A percentile compares a stretch with the other conserved stretches of the same genome.
Conservation (phyloP, 805 yeast species). For the Dipodascopsis uninucleata region DNA sequence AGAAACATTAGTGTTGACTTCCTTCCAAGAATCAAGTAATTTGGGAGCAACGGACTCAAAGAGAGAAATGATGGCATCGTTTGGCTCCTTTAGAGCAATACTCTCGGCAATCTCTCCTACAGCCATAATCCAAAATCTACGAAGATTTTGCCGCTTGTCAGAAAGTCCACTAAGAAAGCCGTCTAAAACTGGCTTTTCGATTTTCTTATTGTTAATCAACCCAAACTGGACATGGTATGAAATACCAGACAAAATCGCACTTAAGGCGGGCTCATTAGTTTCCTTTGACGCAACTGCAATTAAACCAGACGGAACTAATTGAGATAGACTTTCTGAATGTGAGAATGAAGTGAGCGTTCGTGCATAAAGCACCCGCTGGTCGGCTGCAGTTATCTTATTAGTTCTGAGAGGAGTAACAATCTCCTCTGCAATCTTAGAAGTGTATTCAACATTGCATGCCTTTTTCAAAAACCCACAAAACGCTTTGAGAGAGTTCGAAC, state of each 20-base stretch:
- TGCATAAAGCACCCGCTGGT: conserved; percentile 57
- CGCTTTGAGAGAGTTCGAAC: conserved; percentile 46
- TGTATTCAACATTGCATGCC: conserved; percentile 32
- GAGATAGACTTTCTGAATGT: conserved; percentile 34
- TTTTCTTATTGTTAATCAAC: conserved; percentile 28
- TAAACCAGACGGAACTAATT: conserved; percentile 44
- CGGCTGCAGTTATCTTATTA: conserved; percentile 54
- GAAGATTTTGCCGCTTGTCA: conserved; percentile 60
- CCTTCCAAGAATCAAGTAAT: conserved; percentile 39
- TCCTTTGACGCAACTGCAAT: conserved; percentile 64
- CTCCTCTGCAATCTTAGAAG: conserved; percentile 47
- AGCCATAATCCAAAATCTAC: conserved; percentile 63
- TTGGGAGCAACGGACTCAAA: conserved; percentile 31
- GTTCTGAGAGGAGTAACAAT: conserved; percentile 55
- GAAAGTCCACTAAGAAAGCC: conserved; percentile 55
- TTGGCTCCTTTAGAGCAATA: conserved; percentile 5
- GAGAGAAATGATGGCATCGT: conserved; percentile 21
- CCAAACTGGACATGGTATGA: conserved; percentile 44
- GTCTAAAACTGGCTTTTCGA: conserved; percentile 32
- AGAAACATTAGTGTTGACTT: conserved; percentile 50
- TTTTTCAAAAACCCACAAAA: conserved; percentile 35
- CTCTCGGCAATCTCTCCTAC: conserved; percentile 41
- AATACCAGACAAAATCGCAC: conserved; percentile 48
- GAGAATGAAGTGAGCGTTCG: conserved; percentile 42
- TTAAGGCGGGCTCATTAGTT: conserved; percentile 63